Conservation (phyloP, 768 basidiomycete species). For the Phanerochaete sordida region DNA sequence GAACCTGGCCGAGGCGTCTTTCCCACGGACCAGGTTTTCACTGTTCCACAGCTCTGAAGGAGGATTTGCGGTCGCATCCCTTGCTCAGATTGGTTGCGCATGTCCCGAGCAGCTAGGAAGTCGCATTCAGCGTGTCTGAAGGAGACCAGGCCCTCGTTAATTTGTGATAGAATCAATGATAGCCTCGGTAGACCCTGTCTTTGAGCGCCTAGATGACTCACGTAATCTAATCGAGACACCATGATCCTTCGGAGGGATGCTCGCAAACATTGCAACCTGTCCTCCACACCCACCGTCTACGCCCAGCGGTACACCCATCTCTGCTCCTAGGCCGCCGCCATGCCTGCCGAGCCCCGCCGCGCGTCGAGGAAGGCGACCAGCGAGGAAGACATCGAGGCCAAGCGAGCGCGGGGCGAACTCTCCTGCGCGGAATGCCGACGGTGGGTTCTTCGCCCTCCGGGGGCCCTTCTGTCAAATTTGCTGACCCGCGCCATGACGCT, state of each 20-base stretch:
- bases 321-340: slow-evolving; percentile 1
- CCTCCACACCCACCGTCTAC: background rate
- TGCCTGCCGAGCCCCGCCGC: slow-evolving; percentile 25
- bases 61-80: no score
- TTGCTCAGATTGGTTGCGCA: no score
- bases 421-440: slow-evolving; percentile 77
- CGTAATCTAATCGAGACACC: no score
- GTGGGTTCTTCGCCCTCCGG: slow-evolving; percentile 39
- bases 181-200: no score
- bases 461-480: slow-evolving; percentile 29
- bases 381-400: slow-evolving; percentile 59
- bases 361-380: slow-evolving; percentile 19
- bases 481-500: background rate
- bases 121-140: background rate
- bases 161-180: no score
- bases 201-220: no score
- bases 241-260: no score
- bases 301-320: background rate
- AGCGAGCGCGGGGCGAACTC: slow-evolving; percentile 71
- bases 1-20: no score
- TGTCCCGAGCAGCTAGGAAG: no score
- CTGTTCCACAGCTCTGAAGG: no score
- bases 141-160: no score
- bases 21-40: no score
- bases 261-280: background rate